Evolutionary conservation across 2,329 filamentous ascomycete genomes (phyloP), one percentile per base, ranked within the genome.

Genomic region (Moelleriella libera): DNA sequence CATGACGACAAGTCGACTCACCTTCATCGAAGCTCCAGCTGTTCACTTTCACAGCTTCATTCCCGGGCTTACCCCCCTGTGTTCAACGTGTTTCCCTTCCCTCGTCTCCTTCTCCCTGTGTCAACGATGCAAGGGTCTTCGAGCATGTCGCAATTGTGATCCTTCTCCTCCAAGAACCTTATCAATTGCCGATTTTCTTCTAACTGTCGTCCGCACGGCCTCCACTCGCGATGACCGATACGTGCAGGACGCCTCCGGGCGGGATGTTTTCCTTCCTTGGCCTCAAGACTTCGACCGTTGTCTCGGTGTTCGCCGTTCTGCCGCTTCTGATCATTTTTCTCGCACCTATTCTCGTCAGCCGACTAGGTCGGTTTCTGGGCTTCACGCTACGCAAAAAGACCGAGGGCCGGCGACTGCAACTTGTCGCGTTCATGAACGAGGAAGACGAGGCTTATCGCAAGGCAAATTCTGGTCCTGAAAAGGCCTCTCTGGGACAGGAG

Each of bases 311-410:
- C 5, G 47, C 49, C 28, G 52, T 50, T 21, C 37, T 48, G 8
- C 54, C 57, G 12, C 42, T 59, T 11, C n/a, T 58, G 9, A 9
- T 53, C 31, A 30, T 60, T n/a, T 52, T 60, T 29, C 45, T 55
- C n/a, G 29, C 55, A 9, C 61, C 62, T 6, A n/a, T 52, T 4
- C n/a, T 60, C 14, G 44, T 57, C 9, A 50, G 44, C 2, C 30
- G 53, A 9, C 30, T 76, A 31, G 74, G 75, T 14, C 57, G 60
- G 6, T 54, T 63, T 4, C 54, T 80, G 28, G 83, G 82, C 52
- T 83, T 72, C 68, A 74, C 76, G 53, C 65, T 87, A 48, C 70
- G 69, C 47, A 78, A 72, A 58, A 80, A 78, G 60, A 83, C 82
- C 0, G 74, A 78, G 14, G 79, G 78, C 48, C 74, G 81, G 46